Conservation (phyloP, 345 rosid genomes). For the Arabis hirsuta region DNA sequence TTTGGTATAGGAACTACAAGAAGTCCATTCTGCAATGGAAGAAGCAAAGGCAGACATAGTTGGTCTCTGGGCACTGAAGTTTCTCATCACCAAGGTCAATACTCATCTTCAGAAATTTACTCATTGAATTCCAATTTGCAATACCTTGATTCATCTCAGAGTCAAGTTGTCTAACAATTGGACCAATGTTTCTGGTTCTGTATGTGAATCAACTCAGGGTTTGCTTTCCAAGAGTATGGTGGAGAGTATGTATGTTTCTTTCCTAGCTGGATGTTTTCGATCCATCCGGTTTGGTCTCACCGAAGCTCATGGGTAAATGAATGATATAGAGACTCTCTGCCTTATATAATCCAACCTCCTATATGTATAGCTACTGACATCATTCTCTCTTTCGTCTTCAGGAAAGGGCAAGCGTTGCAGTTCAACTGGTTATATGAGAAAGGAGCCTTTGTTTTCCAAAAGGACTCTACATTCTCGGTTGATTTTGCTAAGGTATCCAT, state of each 20-base stretch:
- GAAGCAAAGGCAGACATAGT: slow-evolving; percentile 98
- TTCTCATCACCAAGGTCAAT: slow-evolving; percentile 71
- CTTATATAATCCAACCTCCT: slow-evolving; percentile 22
- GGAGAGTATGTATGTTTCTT: slow-evolving; percentile 86
- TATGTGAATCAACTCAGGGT: slow-evolving; percentile 55
- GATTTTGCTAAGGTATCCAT: slow-evolving; percentile 74
- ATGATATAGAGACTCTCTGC: slow-evolving; percentile 13
- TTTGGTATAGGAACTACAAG: slow-evolving; percentile 79
- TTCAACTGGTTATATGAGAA: slow-evolving; percentile 93
- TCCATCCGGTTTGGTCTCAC: slow-evolving; percentile 88
- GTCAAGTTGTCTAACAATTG: neutral
- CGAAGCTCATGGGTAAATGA: slow-evolving; percentile 95
- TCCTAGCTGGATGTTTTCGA: slow-evolving; percentile 91
- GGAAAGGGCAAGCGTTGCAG: slow-evolving; percentile 92
- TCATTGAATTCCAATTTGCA: neutral
- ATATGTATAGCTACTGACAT: slow-evolving; percentile 5
- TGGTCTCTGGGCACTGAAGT: slow-evolving; percentile 95
- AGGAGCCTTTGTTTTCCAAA: slow-evolving; percentile 67
- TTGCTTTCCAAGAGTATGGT: slow-evolving; percentile 64
- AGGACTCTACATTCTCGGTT: slow-evolving; percentile 73
- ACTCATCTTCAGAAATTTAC: neutral
- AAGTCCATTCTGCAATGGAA: slow-evolving; percentile 86
- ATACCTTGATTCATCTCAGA: neutral
- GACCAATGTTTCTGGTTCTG: neutral
- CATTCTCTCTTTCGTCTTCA: slow-evolving; percentile 38